These are phyloP conservation scores for Begonia loranthoides DNA, from an alignment of 306 rosid species.

Conservation along the genomic window DNA sequence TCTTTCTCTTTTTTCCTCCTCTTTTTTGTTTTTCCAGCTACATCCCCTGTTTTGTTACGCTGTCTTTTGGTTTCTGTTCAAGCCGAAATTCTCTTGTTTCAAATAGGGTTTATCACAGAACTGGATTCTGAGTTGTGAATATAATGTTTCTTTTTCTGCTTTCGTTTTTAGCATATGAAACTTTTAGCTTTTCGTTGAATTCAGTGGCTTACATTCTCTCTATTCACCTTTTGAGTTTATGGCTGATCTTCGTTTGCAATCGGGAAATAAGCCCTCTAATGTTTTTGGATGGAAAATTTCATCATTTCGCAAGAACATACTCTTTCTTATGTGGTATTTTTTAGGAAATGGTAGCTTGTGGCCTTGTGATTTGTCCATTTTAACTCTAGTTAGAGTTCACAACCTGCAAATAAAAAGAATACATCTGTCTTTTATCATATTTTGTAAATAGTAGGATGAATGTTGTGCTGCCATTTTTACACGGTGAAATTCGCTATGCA, in stretches of 20 bases:
- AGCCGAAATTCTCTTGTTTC: not conserved
- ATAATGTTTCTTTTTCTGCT: not conserved
- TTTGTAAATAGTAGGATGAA: not conserved
- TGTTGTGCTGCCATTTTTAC: not conserved
- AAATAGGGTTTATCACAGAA: not conserved
- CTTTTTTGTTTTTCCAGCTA: too few species aligned
- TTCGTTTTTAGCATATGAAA: not conserved
- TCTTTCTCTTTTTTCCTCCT: too few species aligned
- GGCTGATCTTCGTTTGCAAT: too few species aligned
- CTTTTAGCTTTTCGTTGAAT: too few species aligned
- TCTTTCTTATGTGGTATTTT: too few species aligned
- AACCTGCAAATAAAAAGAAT: not conserved
- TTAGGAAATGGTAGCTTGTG: not conserved
- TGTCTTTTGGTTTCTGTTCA: not conserved
- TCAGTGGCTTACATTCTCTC: too few species aligned
- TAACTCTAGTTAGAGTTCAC: not conserved
- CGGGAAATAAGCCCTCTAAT: too few species aligned
- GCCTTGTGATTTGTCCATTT: not conserved
- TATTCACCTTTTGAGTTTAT: too few species aligned
- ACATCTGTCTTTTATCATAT: not conserved
- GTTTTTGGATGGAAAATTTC: too few species aligned
- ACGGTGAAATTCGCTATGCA: conserved; percentile 16
- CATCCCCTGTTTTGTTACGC: not conserved
- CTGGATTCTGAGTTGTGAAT: not conserved
- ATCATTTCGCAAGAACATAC: too few species aligned